These are phyloP conservation scores for Paecilomyces sp. DNA, from an alignment of 2,329 filamentous ascomycete species.

Conservation along the genomic window DNA sequence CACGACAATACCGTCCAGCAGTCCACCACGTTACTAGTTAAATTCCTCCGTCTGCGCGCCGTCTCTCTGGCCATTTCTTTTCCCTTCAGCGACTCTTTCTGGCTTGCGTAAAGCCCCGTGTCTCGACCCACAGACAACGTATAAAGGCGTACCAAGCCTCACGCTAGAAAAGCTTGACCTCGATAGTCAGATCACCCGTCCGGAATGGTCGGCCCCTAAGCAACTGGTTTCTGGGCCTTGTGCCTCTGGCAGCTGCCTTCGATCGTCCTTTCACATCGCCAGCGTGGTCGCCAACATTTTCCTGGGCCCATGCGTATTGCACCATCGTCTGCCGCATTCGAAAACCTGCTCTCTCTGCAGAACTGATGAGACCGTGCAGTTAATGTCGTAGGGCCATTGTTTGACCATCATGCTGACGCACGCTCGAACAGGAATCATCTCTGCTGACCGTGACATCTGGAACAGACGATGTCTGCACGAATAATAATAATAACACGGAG, in stretches of 20 bases:
- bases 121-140: not conserved
- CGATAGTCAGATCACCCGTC: not conserved
- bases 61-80: not conserved
- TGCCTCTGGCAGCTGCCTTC: not conserved
- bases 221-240: not conserved
- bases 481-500: not conserved
- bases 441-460: not conserved
- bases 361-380: not conserved
- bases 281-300: not conserved
- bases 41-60: not conserved
- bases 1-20: not conserved
- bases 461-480: no score
- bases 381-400: not conserved
- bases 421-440: not conserved
- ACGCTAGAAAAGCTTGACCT: not conserved
- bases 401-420: not conserved
- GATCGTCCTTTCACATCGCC: not conserved
- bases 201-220: not conserved
- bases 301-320: not conserved
- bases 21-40: not conserved
- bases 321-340: not conserved
- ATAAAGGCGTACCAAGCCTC: not conserved
- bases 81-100: not conserved
- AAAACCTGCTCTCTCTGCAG: not conserved
- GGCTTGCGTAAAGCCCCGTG: not conserved